Base-by-base conservation (phyloP, 169 alveolate species). In the Plasmodium ovale region DNA sequence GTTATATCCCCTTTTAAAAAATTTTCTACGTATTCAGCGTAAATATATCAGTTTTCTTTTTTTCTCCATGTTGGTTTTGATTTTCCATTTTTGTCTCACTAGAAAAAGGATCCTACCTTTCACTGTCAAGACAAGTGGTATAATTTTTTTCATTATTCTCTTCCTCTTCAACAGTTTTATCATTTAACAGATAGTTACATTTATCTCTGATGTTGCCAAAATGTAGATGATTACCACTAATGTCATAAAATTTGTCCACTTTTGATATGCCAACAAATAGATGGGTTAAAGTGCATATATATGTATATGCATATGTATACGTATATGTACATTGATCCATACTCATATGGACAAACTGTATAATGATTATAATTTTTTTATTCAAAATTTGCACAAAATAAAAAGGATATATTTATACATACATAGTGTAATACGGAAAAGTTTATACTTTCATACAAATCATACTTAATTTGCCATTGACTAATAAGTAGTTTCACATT, bases 331-430 rank as follows among this genome's bases (percentile, higher is more conserved):
- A 72, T 56, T 72, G 62, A 31, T 54, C 87, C 54, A 54, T 72
- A 60, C 27, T 72, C 70, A 72, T 72, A 37, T 53, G 58, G 56
- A 21, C 37, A 47, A 31, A 23, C 47, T 72, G 72, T 35, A 53
- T 23, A 31, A 33, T 72, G 39, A 54, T 71, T 4, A 72, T 19
- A 25, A 72, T 37, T 42, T 37, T 54, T 21, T 54, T 72, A 60
- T 56, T 72, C 37, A 72, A 72, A 72, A 72, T 72, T 72, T 72
- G 10, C 72, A 33, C 33, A 72, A 72, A 23, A 72, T 72, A 49
- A 54, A 33, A 21, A 72, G 31, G 37, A 54, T 72, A 44, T 72
- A 72, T 72, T 72, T 72, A 56, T 51, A 29, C 16, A 72, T 72
- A 37, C 39, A 72, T n/a, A 72, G 56, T 72, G 19, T 42, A 72